These are phyloP conservation scores for Hanseniaspora mollemarum DNA, from an alignment of 805 yeast species.

Conservation along the genomic window DNA sequence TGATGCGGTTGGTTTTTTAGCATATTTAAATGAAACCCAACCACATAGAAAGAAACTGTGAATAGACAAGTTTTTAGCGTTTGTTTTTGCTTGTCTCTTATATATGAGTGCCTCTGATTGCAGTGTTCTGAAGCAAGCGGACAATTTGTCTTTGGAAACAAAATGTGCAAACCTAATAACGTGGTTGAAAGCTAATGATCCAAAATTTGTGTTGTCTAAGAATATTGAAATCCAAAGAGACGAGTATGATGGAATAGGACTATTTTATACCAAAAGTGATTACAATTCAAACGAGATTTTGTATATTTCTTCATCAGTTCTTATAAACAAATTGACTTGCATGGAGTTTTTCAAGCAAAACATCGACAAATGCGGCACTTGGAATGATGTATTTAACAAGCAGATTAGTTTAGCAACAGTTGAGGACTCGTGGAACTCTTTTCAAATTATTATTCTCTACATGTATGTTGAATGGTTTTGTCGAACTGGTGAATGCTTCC, in stretches of 20 bases:
- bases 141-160: not conserved
- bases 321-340: conserved; percentile 8
- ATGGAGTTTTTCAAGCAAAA: conserved; percentile 7
- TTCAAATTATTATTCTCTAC: conserved; percentile 5
- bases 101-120: not conserved
- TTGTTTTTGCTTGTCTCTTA: not conserved
- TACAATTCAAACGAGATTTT: not conserved
- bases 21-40: too few relatives aligned
- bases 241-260: conserved; percentile 13
- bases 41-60: too few relatives aligned
- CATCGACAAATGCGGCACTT: not conserved
- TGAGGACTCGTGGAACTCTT: conserved; percentile 3
- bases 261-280: conserved; percentile 2
- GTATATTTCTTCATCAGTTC: conserved; percentile 6
- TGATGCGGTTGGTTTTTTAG: too few relatives aligned
- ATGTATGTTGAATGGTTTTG: conserved; percentile 13
- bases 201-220: not conserved
- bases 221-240: conserved; percentile 7
- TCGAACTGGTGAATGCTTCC: not conserved
- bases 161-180: not conserved
- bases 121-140: not conserved
- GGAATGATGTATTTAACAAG: not conserved
- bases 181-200: not conserved
- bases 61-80: too few relatives aligned
- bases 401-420: not conserved